Evolutionary conservation across 2,329 filamentous ascomycete genomes (phyloP).

Genomic region (Aureobasidium sp.): DNA sequence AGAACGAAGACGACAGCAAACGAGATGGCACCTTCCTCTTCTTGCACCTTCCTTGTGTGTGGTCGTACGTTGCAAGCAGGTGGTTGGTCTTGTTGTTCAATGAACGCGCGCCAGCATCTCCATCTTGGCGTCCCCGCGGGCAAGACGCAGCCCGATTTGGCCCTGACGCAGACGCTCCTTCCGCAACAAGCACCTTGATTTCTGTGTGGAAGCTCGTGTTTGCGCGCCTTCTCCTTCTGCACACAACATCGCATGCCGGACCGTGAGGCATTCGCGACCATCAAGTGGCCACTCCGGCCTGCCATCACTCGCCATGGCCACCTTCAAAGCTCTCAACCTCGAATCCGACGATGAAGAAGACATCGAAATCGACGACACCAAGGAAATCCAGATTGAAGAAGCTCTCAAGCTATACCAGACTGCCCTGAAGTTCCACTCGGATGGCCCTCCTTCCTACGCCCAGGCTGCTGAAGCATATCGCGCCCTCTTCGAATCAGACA

Average conservation of each 20-base stretch:
- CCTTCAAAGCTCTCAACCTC: conserved; percentile 85
- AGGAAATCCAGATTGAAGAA: conserved; percentile 95
- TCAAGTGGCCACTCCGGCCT: not conserved
- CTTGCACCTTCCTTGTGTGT: not conserved
- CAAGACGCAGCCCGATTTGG: not conserved
- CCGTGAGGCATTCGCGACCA: not conserved
- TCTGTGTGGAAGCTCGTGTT: no score
- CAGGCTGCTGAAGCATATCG: conserved; percentile 76
- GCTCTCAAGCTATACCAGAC: conserved; percentile 89
- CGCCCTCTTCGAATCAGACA: conserved; percentile 79
- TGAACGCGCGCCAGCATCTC: not conserved
- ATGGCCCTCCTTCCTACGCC: conserved; percentile 66
- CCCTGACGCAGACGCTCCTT: not conserved
- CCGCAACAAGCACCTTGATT: conserved; percentile 2
- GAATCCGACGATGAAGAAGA: conserved; percentile 85
- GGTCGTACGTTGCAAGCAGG: not conserved
- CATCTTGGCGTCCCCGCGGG: not conserved
- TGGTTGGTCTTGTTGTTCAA: not conserved
- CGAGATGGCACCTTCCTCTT: not conserved
- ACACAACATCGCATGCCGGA: not conserved
- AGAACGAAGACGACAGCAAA: not conserved
- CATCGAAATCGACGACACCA: conserved; percentile 88
- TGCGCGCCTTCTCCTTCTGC: not conserved
- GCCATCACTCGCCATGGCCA: conserved; percentile 33
- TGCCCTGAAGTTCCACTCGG: conserved; percentile 83